Conservation (phyloP, 495 filamentous ascomycete species). For the Cryomyces minteri region DNA sequence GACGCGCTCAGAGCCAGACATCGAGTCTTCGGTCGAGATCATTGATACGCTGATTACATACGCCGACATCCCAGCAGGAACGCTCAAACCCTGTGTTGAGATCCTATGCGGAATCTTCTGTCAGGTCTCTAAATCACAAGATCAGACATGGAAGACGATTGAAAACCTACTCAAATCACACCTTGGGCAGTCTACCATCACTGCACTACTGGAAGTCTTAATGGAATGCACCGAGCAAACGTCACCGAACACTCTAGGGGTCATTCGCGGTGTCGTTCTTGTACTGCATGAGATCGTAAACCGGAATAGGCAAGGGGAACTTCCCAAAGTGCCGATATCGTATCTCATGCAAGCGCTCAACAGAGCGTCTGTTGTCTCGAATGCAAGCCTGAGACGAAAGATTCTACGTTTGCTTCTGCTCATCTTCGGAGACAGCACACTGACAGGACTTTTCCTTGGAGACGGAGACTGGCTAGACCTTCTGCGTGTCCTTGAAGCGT, state of each 20-base stretch:
- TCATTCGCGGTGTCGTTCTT: not conserved
- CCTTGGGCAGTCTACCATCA: slow-evolving; percentile 33
- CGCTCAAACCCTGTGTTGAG: slow-evolving; percentile 51
- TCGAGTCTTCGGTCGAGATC: slow-evolving; percentile 55
- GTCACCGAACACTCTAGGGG: not conserved
- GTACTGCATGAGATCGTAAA: not conserved
- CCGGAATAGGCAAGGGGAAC: slow-evolving; percentile 3
- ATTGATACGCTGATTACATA: slow-evolving; percentile 70
- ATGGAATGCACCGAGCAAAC: not conserved
- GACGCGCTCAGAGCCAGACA: slow-evolving; percentile 53
- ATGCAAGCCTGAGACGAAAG: slow-evolving; percentile 3
- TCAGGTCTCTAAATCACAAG: slow-evolving; percentile 47
- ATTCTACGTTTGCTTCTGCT: slow-evolving; percentile 5
- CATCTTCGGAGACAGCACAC: slow-evolving; percentile 4
- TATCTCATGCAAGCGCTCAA: slow-evolving; percentile 8
- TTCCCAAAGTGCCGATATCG: slow-evolving; percentile 10
- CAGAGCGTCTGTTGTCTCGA: slow-evolving; percentile 1
- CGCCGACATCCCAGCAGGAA: slow-evolving; percentile 48
- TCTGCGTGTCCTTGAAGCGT: not conserved
- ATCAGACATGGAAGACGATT: slow-evolving; percentile 57
- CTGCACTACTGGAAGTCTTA: slow-evolving; percentile 11
- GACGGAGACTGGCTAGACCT: slow-evolving; percentile 13
- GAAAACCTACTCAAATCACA: slow-evolving; percentile 65
- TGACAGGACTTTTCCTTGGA: slow-evolving; percentile 4
- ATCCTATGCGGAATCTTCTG: slow-evolving; percentile 70